These are phyloP conservation scores for Chaetoscypha palmicola DNA, from an alignment of 2,329 filamentous ascomycete species.

Conservation along the genomic window DNA sequence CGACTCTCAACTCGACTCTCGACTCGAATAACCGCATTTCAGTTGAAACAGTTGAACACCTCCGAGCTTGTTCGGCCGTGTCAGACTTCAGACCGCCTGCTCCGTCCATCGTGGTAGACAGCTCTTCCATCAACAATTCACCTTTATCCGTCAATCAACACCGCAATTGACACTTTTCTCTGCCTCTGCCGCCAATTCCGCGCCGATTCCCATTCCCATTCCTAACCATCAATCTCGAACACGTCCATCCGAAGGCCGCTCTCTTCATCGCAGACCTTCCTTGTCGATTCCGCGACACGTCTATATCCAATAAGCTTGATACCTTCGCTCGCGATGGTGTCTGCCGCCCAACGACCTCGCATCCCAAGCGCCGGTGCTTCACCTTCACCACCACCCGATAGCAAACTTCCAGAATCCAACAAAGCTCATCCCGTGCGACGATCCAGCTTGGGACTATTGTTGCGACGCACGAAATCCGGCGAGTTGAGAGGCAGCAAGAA, in stretches of 20 bases:
- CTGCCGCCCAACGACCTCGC: slow-evolving; percentile 31
- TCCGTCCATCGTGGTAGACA: no score
- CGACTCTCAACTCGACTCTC: no score
- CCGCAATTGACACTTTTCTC: background rate
- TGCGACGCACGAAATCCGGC: slow-evolving; percentile 61
- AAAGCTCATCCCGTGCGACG: slow-evolving; percentile 35
- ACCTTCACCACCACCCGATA: slow-evolving; percentile 27
- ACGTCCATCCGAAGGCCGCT: no score
- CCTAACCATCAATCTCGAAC: background rate
- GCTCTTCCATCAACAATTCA: background rate
- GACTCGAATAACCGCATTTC: no score
- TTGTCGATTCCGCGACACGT: background rate
- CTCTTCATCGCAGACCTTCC: background rate
- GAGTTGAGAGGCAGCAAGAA: slow-evolving; percentile 56
- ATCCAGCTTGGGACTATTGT: slow-evolving; percentile 50
- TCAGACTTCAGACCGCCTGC: no score
- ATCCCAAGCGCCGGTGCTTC: slow-evolving; percentile 30
- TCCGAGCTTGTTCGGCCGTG: no score
- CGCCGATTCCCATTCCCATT: background rate
- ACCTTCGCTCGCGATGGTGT: background rate
- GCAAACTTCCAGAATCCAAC: slow-evolving; percentile 26
- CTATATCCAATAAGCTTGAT: background rate
- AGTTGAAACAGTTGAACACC: no score
- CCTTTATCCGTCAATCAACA: background rate
- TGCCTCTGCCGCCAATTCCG: background rate